Percentiles rank a stretch among this genome's conserved stretches.
These are phyloP conservation scores for Amyloporia xantha DNA, from an alignment of 768 basidiomycete genomes.

Conservation along the genomic window DNA sequence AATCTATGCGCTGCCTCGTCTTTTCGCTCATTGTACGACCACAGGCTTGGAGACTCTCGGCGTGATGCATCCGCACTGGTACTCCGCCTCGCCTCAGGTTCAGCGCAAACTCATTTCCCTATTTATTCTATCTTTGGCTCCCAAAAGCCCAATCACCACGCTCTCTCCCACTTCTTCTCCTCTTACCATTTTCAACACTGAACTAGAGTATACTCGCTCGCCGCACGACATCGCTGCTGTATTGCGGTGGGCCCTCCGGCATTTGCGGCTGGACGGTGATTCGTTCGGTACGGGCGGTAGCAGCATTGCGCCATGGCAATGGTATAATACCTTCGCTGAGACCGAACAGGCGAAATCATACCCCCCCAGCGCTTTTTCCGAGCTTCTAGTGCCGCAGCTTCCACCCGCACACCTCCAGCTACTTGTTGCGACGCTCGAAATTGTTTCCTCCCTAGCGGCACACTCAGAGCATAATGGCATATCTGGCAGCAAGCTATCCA, in stretches of 20 bases:
- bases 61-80: constrained; percentile 83
- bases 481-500: constrained; percentile 73
- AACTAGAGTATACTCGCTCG: constrained; percentile 56
- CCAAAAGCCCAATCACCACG: constrained; percentile 38
- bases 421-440: constrained; percentile 47
- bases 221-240: constrained; percentile 77
- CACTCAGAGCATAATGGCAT: constrained; percentile 67
- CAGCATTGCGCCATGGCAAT: constrained; percentile 41
- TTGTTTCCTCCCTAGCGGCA: constrained; percentile 65
- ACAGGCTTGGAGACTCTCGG: constrained; percentile 77
- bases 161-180: constrained; percentile 45
- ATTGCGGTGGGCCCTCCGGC: constrained; percentile 75
- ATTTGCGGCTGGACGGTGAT: constrained; percentile 54
- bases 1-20: not conserved
- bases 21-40: constrained; percentile 4
- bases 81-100: constrained; percentile 62
- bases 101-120: constrained; percentile 66
- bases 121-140: constrained; percentile 59
- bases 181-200: constrained; percentile 51
- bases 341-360: constrained; percentile 56
- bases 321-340: constrained; percentile 62
- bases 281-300: constrained; percentile 46
- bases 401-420: constrained; percentile 54
- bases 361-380: constrained; percentile 56
- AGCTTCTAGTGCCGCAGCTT: constrained; percentile 52